A percentile compares a stretch with the other conserved stretches of the same genome.
Evolutionary conservation across 768 basidiomycete species (phyloP).

Genomic region (Tricholomella constricta): DNA sequence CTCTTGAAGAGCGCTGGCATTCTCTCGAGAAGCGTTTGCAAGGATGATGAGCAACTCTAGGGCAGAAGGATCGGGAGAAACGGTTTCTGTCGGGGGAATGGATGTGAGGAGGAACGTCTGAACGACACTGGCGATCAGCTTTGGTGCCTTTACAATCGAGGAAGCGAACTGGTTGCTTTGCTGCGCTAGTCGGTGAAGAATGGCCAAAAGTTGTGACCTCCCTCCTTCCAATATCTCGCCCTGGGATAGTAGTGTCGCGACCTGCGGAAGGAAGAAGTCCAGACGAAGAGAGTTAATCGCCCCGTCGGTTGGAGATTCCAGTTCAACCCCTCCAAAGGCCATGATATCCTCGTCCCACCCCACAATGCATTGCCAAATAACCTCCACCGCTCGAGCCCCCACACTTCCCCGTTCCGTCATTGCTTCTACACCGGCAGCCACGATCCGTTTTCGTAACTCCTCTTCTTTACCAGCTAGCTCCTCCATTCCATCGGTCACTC

Average conservation of each 20-base stretch:
- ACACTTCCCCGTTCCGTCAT: slow-evolving; percentile 66
- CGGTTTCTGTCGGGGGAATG: slow-evolving; percentile 40
- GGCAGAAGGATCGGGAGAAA: slow-evolving; percentile 49
- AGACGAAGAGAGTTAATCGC: slow-evolving; percentile 38
- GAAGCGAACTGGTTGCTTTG: slow-evolving; percentile 57
- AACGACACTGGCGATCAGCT: slow-evolving; percentile 53
- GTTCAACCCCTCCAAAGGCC: slow-evolving; percentile 49
- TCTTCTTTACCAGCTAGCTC: slow-evolving; percentile 42
- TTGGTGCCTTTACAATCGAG: slow-evolving; percentile 50
- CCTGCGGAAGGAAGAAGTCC: slow-evolving; percentile 49
- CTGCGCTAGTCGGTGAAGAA: slow-evolving; percentile 63
- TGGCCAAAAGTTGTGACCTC: slow-evolving; percentile 54
- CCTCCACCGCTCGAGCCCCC: slow-evolving; percentile 67
- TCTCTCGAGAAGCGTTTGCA: slow-evolving; percentile 65
- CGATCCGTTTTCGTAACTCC: slow-evolving; percentile 59
- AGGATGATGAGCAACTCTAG: slow-evolving; percentile 60
- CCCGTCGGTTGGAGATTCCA: slow-evolving; percentile 31
- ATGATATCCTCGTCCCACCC: slow-evolving; percentile 53
- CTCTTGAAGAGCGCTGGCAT: slow-evolving; percentile 58
- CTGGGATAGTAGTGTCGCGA: slow-evolving; percentile 40
- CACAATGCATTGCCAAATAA: slow-evolving; percentile 74
- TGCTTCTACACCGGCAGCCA: slow-evolving; percentile 69
- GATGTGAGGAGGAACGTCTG: slow-evolving; percentile 59
- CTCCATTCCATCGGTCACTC: slow-evolving; percentile 36
- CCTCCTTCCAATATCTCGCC: slow-evolving; percentile 51